Base-by-base conservation (phyloP, 1,284 basidiomycete species). In the Naganishia liquefaciens region DNA sequence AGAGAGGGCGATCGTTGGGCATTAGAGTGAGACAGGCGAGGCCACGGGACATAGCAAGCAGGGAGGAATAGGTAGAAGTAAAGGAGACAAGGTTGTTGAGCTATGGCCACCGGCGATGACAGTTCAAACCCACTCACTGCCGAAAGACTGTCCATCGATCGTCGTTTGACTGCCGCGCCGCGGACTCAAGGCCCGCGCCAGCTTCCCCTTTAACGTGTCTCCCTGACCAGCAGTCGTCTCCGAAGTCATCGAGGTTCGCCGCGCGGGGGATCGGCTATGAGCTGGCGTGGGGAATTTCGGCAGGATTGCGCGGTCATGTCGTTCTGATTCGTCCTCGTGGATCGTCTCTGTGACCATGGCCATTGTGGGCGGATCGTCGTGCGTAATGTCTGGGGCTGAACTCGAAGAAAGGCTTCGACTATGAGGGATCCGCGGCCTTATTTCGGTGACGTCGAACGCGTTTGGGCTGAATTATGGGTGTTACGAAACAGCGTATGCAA, bases 81-180 rank as follows among this genome's bases (percentile, higher is more conserved):
- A 25, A 49, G n/a, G 2, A 40, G 40, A 21, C 6, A 58, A 3
- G 37, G 33, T 1, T 25, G 13, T 30, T 60, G 13, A 60, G 57
- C 27, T 19, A 40, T 23, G 7, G 21, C 27, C 15, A 17, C 23
- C 15, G 2, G 21, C 17, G 2, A 47, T 21, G 7, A 47, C 15
- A 11, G 11, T 19, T 23, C 7, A 60, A 42, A 17, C 10, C 15
- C 39, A 66, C 69, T 60, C 64, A 68, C 66, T 52, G 37, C 64
- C 70, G 49, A 66, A 67, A 42, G 67, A 68, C 37, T 60, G 49
- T 33, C 66, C 51, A 28, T 44, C 40, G 27, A 42, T 42, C 42
- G 37, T 63, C 46, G 50, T 52, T 44, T 57, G 47, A 42, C 67
- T 54, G 21, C 63, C 54, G 21, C 63, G 27, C 46, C 54, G 47